Conservation (phyloP, 345 rosid species). For the Erysimum cheiranthoides region DNA sequence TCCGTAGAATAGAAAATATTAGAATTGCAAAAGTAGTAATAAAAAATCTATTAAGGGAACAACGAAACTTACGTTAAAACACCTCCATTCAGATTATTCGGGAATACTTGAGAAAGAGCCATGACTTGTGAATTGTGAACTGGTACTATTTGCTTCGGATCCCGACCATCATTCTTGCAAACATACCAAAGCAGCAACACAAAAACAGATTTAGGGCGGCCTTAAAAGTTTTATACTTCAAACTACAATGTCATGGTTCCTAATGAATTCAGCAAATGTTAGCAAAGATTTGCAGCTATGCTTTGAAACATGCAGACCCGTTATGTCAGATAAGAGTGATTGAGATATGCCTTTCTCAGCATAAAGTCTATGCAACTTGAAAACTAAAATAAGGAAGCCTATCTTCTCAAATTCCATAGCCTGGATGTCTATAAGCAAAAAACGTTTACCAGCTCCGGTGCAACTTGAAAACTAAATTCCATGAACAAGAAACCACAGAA, state of each 20-base stretch:
- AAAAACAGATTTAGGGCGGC: slow-evolving; percentile 34
- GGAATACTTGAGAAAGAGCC: slow-evolving; percentile 88
- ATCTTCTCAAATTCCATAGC: slow-evolving; percentile 12
- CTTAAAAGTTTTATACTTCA: slow-evolving; percentile 24
- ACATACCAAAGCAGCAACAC: slow-evolving; percentile 41
- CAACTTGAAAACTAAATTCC: slow-evolving; percentile 21
- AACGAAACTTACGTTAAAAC: slow-evolving; percentile 69
- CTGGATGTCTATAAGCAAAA: slow-evolving; percentile 21
- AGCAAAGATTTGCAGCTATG: slow-evolving; percentile 26
- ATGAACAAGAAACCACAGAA: slow-evolving; percentile 24
- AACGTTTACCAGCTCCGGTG: slow-evolving; percentile 7
- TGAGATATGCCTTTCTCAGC: slow-evolving; percentile 13
- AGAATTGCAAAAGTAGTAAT: slow-evolving; percentile 19
- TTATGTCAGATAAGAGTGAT: slow-evolving; percentile 9
- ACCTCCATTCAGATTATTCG: slow-evolving; percentile 79
- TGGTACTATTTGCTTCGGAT: slow-evolving; percentile 66
- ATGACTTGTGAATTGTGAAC: slow-evolving; percentile 80
- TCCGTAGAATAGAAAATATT: slow-evolving; percentile 45
- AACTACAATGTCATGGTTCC: slow-evolving; percentile 19
- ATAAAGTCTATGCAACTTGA: not conserved
- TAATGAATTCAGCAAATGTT: slow-evolving; percentile 12
- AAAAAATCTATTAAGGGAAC: slow-evolving; percentile 23
- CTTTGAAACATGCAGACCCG: slow-evolving; percentile 10
- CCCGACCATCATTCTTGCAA: slow-evolving; percentile 78
- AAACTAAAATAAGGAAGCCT: slow-evolving; percentile 13